Evolutionary conservation across 2,329 filamentous ascomycete species (phyloP).

Genomic region (Sordariomycetes sp.): DNA sequence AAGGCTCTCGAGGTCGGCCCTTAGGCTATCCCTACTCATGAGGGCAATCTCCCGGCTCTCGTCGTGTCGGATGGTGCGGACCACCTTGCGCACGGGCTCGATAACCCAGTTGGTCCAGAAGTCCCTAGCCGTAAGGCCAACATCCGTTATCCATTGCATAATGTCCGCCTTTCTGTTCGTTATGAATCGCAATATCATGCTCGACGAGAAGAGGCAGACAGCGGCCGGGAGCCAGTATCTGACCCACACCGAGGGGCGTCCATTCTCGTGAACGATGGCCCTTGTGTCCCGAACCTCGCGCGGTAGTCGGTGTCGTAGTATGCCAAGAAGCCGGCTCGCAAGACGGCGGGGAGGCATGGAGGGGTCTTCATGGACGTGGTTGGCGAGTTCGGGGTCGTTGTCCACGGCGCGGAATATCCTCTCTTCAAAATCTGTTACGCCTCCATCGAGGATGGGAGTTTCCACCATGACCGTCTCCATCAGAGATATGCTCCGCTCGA

Average conservation of each 20-base stretch:
- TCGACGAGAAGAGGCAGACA: conserved; percentile 66
- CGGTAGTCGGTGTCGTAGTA: conserved; percentile 61
- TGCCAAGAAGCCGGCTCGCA: conserved; percentile 53
- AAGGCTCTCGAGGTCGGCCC: conserved; percentile 80
- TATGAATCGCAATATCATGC: conserved; percentile 72
- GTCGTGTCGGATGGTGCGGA: conserved; percentile 89
- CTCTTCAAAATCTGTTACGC: conserved; percentile 54
- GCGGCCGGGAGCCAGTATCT: conserved; percentile 83
- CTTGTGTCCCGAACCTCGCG: conserved; percentile 50
- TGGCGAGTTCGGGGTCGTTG: conserved; percentile 46
- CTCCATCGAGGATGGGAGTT: conserved; percentile 52
- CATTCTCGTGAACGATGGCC: conserved; percentile 50
- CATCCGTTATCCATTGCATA: conserved; percentile 64
- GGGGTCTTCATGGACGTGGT: conserved; percentile 33
- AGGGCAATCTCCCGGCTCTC: conserved; percentile 88
- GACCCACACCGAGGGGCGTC: conserved; percentile 62
- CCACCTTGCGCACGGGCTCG: conserved; percentile 69
- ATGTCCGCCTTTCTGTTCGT: conserved; percentile 68
- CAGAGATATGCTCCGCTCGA: conserved; percentile 70
- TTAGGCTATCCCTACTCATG: conserved; percentile 87
- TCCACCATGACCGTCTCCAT: conserved; percentile 79
- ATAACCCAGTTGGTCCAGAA: conserved; percentile 98
- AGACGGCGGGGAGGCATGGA: conserved; percentile 46
- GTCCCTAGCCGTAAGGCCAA: conserved; percentile 70
- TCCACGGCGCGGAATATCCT: conserved; percentile 53